Percentiles rank a stretch among this genome's conserved stretches.
phyloP scores from a whole-genome alignment of 2,329 filamentous ascomycete genomes.

The Ascosphaera aggregata region DNA sequence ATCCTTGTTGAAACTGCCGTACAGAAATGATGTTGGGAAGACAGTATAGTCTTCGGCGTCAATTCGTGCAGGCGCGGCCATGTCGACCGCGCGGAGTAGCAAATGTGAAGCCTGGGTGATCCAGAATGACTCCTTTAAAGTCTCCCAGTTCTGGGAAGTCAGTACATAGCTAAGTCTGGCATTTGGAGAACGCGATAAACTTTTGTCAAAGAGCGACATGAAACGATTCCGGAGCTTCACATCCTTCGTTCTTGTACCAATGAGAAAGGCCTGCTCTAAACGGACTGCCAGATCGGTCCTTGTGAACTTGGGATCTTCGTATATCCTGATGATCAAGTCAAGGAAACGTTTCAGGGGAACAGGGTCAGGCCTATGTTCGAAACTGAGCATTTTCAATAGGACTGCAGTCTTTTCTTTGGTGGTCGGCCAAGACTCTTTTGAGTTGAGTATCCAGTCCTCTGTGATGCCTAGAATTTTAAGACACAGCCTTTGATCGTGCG shows the following conservation, averaged over 20 bases:
- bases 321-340: slow-evolving; percentile 89
- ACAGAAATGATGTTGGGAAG: slow-evolving; percentile 49
- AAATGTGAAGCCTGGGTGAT: slow-evolving; percentile 84
- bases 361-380: slow-evolving; percentile 63
- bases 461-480: slow-evolving; percentile 87
- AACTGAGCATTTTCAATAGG: slow-evolving; percentile 95
- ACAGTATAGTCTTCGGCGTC: slow-evolving; percentile 67
- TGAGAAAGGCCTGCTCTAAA: slow-evolving; percentile 94
- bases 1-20: slow-evolving; percentile 51
- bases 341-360: slow-evolving; percentile 82
- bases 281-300: slow-evolving; percentile 88
- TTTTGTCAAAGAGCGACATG: slow-evolving; percentile 88
- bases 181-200: slow-evolving; percentile 75
- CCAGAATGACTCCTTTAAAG: slow-evolving; percentile 87
- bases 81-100: slow-evolving; percentile 73
- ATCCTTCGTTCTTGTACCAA: slow-evolving; percentile 78
- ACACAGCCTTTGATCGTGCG: slow-evolving; percentile 64
- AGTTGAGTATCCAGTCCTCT: slow-evolving; percentile 88
- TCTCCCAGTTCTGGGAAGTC: slow-evolving; percentile 90
- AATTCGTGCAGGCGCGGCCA: slow-evolving; percentile 54
- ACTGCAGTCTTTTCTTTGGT: slow-evolving; percentile 98
- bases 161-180: slow-evolving; percentile 77
- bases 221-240: slow-evolving; percentile 95
- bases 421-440: slow-evolving; percentile 85
- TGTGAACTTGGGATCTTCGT: slow-evolving; percentile 91